These are phyloP conservation scores for Geranomyces michiganensis DNA, from an alignment of 192 early-diverging fungal species.

Conservation along the genomic window DNA sequence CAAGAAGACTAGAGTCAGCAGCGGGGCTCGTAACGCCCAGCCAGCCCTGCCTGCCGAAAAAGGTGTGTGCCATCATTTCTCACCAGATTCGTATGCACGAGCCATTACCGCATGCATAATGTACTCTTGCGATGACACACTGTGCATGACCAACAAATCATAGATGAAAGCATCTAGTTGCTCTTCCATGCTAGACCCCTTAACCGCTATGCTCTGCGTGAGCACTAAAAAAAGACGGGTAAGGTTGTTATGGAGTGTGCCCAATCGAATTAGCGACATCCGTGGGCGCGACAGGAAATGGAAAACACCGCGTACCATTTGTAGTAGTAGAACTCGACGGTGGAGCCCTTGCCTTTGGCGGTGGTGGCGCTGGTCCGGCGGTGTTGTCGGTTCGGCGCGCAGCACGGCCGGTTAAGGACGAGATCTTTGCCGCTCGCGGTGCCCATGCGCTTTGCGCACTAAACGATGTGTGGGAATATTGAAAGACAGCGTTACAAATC, in stretches of 20 bases:
- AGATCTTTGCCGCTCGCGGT: neutral
- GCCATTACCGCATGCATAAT: conserved; percentile 11
- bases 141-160: conserved; percentile 9
- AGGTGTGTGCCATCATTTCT: neutral
- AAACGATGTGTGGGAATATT: too few species aligned
- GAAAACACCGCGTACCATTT: neutral
- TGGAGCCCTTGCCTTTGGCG: too few species aligned
- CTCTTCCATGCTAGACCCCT: conserved; percentile 18
- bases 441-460: neutral
- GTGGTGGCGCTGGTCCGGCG: neutral
- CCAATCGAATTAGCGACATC: too few species aligned
- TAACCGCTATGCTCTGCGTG: neutral
- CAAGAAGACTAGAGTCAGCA: too few species aligned
- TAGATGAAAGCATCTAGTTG: conserved; percentile 22
- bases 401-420: neutral
- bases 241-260: too few species aligned
- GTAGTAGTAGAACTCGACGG: neutral
- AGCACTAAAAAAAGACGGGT: neutral
- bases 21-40: neutral
- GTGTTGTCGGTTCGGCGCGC: neutral
- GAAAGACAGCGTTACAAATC: neutral
- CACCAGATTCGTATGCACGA: conserved; percentile 21
- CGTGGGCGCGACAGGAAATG: too few species aligned
- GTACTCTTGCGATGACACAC: conserved; percentile 15
- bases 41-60: neutral